phyloP scores from a whole-genome alignment of 2,329 filamentous ascomycete genomes.

The Phoma sp. region DNA sequence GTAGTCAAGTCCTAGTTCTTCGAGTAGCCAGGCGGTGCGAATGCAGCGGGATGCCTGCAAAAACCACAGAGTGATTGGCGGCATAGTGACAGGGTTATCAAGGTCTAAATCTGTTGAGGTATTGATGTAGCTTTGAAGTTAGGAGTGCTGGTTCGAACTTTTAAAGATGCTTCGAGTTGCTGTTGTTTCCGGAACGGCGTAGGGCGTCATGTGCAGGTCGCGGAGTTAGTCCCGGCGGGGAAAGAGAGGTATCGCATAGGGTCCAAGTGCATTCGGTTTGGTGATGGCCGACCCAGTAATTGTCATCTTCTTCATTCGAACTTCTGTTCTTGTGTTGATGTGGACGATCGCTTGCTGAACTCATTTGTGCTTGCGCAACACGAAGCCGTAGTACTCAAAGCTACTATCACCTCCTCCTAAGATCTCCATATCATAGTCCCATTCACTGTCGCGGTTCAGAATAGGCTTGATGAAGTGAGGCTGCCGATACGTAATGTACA shows the following conservation, averaged over 20 bases:
- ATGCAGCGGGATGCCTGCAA: slow-evolving; percentile 56
- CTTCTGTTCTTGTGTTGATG: background rate
- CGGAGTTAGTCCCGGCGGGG: slow-evolving; percentile 21
- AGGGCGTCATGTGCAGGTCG: slow-evolving; percentile 17
- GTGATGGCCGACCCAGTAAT: slow-evolving; percentile 3
- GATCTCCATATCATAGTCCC: slow-evolving; percentile 32
- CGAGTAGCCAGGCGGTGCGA: slow-evolving; percentile 55
- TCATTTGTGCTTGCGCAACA: slow-evolving; percentile 8
- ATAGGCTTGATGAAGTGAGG: slow-evolving; percentile 42
- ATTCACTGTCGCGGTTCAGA: slow-evolving; percentile 28
- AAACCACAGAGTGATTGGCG: slow-evolving; percentile 54
- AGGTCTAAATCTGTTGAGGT: background rate
- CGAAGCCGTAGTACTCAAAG: slow-evolving; percentile 19
- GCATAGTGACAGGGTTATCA: slow-evolving; percentile 7
- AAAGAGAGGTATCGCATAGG: slow-evolving; percentile 5
- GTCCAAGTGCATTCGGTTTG: background rate
- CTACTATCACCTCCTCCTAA: slow-evolving; percentile 20
- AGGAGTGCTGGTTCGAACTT: background rate
- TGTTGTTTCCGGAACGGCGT: background rate
- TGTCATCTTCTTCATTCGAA: background rate
- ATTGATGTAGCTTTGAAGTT: background rate
- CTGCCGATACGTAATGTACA: slow-evolving; percentile 54
- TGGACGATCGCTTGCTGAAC: background rate
- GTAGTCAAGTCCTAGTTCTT: slow-evolving; percentile 54
- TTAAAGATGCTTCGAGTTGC: background rate